phyloP scores from a whole-genome alignment of 306 rosid species.

The Sicyos edulis region DNA sequence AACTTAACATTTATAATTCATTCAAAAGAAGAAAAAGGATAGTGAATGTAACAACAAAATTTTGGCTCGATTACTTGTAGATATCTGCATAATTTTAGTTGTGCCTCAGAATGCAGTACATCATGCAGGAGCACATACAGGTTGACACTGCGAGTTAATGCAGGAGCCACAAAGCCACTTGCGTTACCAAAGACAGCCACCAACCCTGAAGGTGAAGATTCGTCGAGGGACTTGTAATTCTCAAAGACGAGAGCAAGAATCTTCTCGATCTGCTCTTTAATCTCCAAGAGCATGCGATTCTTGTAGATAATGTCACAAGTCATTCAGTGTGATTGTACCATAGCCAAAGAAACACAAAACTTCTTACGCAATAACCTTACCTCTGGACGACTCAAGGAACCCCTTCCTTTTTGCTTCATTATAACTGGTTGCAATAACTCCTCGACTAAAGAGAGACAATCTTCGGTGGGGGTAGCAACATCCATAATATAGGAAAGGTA shows the following conservation, averaged over 20 bases:
- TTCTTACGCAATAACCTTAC: constrained; percentile 30
- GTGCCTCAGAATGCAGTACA: constrained; percentile 80
- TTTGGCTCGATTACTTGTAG: constrained; percentile 57
- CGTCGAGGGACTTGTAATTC: constrained; percentile 92
- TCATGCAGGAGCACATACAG: constrained; percentile 83
- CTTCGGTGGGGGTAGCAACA: constrained; percentile 93
- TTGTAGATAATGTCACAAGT: constrained; percentile 24
- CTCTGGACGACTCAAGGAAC: constrained; percentile 92
- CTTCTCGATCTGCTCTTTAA: constrained; percentile 81
- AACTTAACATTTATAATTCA: background rate
- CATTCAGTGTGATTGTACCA: background rate
- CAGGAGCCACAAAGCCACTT: constrained; percentile 66
- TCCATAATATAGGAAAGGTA: constrained; percentile 91
- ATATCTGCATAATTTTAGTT: constrained; percentile 70
- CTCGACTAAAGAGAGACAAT: constrained; percentile 71
- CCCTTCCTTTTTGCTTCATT: constrained; percentile 63
- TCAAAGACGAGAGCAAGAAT: constrained; percentile 65
- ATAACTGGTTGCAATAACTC: constrained; percentile 62
- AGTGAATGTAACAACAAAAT: background rate
- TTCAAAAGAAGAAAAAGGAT: background rate
- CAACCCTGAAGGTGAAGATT: constrained; percentile 67
- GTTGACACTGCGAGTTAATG: constrained; percentile 75
- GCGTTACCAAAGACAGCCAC: constrained; percentile 64
- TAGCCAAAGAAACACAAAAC: background rate
- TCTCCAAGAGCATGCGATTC: constrained; percentile 91